These are phyloP conservation scores for Kazachstania bromeliacearum DNA, from an alignment of 805 yeast species.

Conservation along the genomic window DNA sequence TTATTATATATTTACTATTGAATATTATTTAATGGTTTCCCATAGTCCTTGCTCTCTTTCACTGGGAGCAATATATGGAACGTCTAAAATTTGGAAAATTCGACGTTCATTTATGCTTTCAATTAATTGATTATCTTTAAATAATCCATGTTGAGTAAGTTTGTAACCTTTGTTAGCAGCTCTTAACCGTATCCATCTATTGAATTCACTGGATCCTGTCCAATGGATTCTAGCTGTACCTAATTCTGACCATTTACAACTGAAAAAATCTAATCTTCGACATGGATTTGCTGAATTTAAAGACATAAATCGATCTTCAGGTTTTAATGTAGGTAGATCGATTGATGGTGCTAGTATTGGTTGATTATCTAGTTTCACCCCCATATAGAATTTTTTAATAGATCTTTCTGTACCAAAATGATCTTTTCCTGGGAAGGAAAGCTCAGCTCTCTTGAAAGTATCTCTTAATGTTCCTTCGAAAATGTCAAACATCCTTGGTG, in stretches of 20 bases:
- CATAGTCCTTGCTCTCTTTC: constrained; percentile 8
- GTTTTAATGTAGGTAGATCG: constrained; percentile 3
- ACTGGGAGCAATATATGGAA: constrained; percentile 9
- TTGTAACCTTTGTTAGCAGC: constrained; percentile 23
- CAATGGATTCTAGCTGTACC: constrained; percentile 28
- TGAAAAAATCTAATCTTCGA: constrained; percentile 26
- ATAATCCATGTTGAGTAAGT: constrained; percentile 27
- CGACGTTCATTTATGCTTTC: constrained; percentile 22
- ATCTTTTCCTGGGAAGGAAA: constrained; percentile 4
- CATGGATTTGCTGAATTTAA: constrained; percentile 15
- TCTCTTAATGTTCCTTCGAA: constrained; percentile 9
- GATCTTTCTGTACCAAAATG: constrained; percentile 3
- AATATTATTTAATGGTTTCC: constrained; percentile 1
- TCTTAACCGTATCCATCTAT: constrained; percentile 20
- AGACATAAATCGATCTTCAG: constrained; percentile 19
- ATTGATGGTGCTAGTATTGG: background rate
- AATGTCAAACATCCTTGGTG: constrained; percentile 7
- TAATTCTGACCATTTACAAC: constrained; percentile 24
- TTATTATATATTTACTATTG: background rate
- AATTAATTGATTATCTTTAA: constrained; percentile 12
- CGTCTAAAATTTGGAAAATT: constrained; percentile 20
- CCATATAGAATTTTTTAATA: constrained; percentile 17
- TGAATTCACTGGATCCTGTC: constrained; percentile 27
- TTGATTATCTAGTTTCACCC: constrained; percentile 10
- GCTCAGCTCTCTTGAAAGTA: constrained; percentile 6